Conservation (phyloP, 148 eudicot genomes). For the Rhododendron griersonianum region DNA sequence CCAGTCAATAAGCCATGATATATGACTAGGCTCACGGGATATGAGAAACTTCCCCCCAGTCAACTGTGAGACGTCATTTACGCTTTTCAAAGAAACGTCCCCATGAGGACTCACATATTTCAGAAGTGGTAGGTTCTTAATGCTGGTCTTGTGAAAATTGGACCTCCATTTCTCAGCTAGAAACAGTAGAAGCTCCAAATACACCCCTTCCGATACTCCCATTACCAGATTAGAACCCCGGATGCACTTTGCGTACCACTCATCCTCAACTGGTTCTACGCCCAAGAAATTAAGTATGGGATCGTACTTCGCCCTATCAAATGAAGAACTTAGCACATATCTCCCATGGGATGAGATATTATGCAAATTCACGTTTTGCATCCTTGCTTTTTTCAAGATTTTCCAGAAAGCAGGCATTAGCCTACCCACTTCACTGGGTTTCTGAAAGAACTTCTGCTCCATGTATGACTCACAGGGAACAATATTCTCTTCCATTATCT, state of each 20-base stretch:
- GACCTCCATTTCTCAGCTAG: slow-evolving; percentile 45
- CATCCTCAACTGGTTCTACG: slow-evolving; percentile 33
- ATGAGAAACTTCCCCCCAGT: slow-evolving; percentile 6
- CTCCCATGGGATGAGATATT: slow-evolving; percentile 64
- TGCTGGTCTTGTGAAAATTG: slow-evolving; percentile 24
- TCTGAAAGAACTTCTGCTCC: slow-evolving; percentile 42
- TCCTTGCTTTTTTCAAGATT: slow-evolving; percentile 37
- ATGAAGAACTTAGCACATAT: slow-evolving; percentile 44
- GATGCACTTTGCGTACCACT: slow-evolving; percentile 67
- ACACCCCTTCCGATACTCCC: slow-evolving; percentile 39
- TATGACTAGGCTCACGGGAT: neutral
- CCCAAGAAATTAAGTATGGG: slow-evolving; percentile 43
- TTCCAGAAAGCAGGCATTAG: slow-evolving; percentile 46
- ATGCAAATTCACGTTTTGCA: slow-evolving; percentile 32
- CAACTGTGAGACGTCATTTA: slow-evolving; percentile 11
- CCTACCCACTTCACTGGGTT: slow-evolving; percentile 59
- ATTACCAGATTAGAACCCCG: slow-evolving; percentile 51
- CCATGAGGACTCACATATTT: slow-evolving; percentile 41
- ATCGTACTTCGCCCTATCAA: slow-evolving; percentile 42
- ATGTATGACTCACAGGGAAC: slow-evolving; percentile 47
- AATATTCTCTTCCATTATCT: slow-evolving; percentile 35
- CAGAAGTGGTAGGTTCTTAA: slow-evolving; percentile 39
- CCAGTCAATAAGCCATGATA: slow-evolving; percentile 34
- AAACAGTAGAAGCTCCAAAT: slow-evolving; percentile 47
- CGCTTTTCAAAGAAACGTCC: slow-evolving; percentile 23